Conservation (phyloP, 805 yeast genomes). For the Metschnikowia lochheadii region DNA sequence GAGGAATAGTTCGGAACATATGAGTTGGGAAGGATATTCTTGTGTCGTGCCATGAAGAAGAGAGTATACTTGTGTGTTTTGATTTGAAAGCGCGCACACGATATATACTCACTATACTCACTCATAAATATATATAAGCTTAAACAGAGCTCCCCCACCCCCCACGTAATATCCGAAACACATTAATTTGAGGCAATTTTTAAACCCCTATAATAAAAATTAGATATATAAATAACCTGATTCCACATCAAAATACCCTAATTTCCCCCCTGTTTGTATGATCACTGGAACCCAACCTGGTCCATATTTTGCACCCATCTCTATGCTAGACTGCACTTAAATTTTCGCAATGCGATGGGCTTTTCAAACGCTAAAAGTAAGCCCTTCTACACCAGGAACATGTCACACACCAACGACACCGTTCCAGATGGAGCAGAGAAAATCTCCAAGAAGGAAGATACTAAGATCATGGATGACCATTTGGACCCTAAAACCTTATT, state of each 20-base stretch:
- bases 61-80: conserved; percentile 1
- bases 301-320: conserved; percentile 1
- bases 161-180: neutral
- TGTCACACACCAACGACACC: neutral
- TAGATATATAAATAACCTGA: no score
- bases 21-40: conserved; percentile 36
- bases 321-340: neutral
- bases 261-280: no score
- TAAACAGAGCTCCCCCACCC: no score
- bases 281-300: neutral
- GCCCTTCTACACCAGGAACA: neutral
- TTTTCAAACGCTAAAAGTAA: neutral
- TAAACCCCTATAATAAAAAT: no score
- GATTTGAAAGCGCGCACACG: conserved; percentile 3
- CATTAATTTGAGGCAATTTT: neutral
- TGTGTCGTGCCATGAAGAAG: conserved; percentile 9
- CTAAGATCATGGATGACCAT: conserved; percentile 20
- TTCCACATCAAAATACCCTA: no score
- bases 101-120: neutral
- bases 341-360: conserved; percentile 5
- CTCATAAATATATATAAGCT: no score
- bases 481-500: conserved; percentile 67
- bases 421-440: neutral
- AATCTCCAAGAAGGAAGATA: neutral
- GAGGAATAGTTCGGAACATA: conserved; percentile 32